Percentiles rank a stretch among this genome's conserved stretches.
Evolutionary conservation across 345 rosid genomes (phyloP).

Genomic region (Fremontodendron californicum): DNA sequence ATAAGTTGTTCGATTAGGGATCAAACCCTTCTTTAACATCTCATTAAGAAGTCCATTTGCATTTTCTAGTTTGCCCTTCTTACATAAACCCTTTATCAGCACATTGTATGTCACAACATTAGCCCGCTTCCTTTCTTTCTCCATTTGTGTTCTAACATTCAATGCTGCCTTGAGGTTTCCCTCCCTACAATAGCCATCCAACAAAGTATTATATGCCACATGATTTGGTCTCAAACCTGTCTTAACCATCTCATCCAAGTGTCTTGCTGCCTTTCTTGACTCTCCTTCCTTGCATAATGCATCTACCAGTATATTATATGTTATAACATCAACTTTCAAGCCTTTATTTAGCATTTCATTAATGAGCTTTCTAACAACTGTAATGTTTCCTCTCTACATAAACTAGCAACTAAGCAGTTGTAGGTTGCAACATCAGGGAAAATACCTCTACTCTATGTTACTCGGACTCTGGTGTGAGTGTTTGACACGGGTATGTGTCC

Average conservation of each 20-base stretch:
- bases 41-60: constrained; percentile 74
- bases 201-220: constrained; percentile 60
- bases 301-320: constrained; percentile 62
- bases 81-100: constrained; percentile 58
- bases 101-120: constrained; percentile 64
- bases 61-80: constrained; percentile 56
- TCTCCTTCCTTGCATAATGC: constrained; percentile 59
- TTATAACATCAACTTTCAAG: constrained; percentile 48
- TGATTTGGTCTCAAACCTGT: constrained; percentile 60
- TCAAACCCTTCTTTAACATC: constrained; percentile 80
- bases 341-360: constrained; percentile 41
- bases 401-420: constrained; percentile 67
- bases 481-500: too few relatives aligned
- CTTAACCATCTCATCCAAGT: constrained; percentile 49
- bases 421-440: constrained; percentile 49
- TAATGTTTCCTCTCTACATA: constrained; percentile 41
- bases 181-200: constrained; percentile 67
- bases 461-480: too few relatives aligned
- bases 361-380: constrained; percentile 36
- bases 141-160: constrained; percentile 58
- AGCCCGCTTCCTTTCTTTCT: constrained; percentile 52
- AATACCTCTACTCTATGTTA: too few relatives aligned
- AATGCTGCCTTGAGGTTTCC: constrained; percentile 66
- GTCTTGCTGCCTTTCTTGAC: constrained; percentile 49
- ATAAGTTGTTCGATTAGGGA: constrained; percentile 59